Evolutionary conservation across 306 rosid species (phyloP), one percentile per base, ranked within the genome.

Genomic region (Medicago ruthenica): DNA sequence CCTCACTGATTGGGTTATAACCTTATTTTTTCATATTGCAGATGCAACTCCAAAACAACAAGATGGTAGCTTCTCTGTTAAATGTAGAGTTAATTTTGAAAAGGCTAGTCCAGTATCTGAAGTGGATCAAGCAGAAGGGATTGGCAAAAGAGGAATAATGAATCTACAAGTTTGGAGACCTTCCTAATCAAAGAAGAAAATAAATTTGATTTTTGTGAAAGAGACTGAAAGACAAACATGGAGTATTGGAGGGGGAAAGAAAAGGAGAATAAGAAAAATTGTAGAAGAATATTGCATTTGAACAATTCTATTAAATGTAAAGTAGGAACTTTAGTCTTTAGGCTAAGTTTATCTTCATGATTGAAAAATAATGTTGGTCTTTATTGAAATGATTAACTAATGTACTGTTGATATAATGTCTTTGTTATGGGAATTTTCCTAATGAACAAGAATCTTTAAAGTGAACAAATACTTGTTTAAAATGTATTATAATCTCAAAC

Each of bases 61-160:
- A n/a, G 80, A 44, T 6, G 79, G 21, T 47, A 67, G 55, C 75
- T 17, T 54, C 70, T 73, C 67, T 50, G 67, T 71, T 18, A 80
- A 22, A 17, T 60, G 78, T 18, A 77, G 42, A 64, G 34, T 55
- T 55, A 74, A 72, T 37, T 65, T 74, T 80, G 89, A 85, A 20
- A 71, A 55, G 76, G 68, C 76, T 8, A 83, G 87, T 80, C 57
- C 71, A 1, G 72, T 47, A 55, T 84, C 92, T 67, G 93, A 91
- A 82, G 84, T 78, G 45, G 71, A 77, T 79, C 91, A 87, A 76
- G 70, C 48, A 0, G 83, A 85, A 65, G 81, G 77, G 39, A 55
- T 41, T 22, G 83, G 77, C 73, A 86, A 72, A 72, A 75, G 62
- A 24, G 66, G 59, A 70, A 57, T 39, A n/a, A 58, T 61, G 66